Base-by-base conservation (phyloP, 768 basidiomycete species). In the Leucosporidium scottii region DNA sequence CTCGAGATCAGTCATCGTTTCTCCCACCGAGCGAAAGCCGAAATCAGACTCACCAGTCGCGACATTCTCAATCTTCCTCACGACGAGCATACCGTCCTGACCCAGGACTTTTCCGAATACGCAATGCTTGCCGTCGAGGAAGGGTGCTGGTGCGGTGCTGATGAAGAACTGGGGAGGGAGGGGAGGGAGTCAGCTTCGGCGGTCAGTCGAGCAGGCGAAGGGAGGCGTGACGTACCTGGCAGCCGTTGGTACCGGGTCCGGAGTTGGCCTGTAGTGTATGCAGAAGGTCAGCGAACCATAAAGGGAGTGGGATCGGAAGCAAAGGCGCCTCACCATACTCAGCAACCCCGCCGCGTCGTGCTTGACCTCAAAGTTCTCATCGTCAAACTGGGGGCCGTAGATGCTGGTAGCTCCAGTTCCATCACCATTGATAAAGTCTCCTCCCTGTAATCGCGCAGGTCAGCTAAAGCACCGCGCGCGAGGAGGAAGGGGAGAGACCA, bases 361-460 rank as follows among this genome's bases (percentile, higher is more conserved):
- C 77, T 93, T 93, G 75, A 91, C 85, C 63, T 84, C 83, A 75
- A 98, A 98, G 78, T 93, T 98, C 81, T 98, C 94, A 75, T 98
- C 94, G 87, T 93, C 66, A 54, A 93, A 93, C 0, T 87, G 88
- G 74, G 90, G 88, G 30, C 94, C 94, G 74, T 96, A 98, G 71
- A 99, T 91, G n/a, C 91, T 94, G 79, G 93, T 93, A 0, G 87
- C 86, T 1, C 96, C 96, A 1, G 94, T 97, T 47, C 96, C 96
- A 74, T 99, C 96, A 4, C 86, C 86, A 69, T 93, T 93, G 73
- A 93, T 74, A 72, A 98, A 99, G 77, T 99, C 96, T 0, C 96
- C 96, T 56, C 90, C 91, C 58, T 74, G 39, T n/a, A n/a, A n/a
- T n/a, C 34, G 34, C 34, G 73, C 23, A 23, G 54, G 5, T 6